A percentile compares a stretch with the other conserved stretches of the same genome.
These are phyloP conservation scores for Neurospora tetraspora DNA, from an alignment of 495 filamentous ascomycete genomes.

Conservation along the genomic window DNA sequence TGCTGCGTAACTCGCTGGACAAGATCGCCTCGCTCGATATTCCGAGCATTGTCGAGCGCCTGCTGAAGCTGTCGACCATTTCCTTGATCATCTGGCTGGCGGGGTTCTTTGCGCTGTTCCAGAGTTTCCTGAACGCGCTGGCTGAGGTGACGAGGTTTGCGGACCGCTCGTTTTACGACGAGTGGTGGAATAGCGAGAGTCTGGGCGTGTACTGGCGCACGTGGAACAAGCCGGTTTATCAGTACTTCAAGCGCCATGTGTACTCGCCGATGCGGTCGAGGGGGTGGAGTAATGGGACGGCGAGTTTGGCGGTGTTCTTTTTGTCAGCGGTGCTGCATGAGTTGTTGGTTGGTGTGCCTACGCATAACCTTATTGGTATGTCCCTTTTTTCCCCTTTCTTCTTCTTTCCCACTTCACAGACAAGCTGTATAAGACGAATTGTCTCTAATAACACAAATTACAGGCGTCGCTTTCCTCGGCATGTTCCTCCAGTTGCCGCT, in stretches of 20 bases:
- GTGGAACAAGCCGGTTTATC: constrained; percentile 95
- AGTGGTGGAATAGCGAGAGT: constrained; percentile 93
- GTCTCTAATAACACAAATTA: constrained; percentile 7
- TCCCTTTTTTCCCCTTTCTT: not conserved
- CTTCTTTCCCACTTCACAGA: not conserved
- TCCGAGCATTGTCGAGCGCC: constrained; percentile 71
- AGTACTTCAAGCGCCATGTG: constrained; percentile 90
- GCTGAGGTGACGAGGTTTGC: constrained; percentile 85
- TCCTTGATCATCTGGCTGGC: constrained; percentile 91
- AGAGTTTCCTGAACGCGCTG: constrained; percentile 77
- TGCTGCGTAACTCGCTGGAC: constrained; percentile 78
- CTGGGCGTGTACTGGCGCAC: constrained; percentile 86
- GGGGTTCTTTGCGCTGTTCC: constrained; percentile 94
- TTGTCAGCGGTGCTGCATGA: constrained; percentile 86
- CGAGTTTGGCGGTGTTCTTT: constrained; percentile 71
- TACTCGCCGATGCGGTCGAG: constrained; percentile 76
- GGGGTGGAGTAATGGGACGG: constrained; percentile 57
- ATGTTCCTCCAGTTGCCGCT: constrained; percentile 91
- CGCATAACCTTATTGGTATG: constrained; percentile 85
- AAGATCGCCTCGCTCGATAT: constrained; percentile 75
- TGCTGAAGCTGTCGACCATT: constrained; percentile 92
- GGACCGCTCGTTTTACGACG: constrained; percentile 88
- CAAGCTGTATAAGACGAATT: not conserved
- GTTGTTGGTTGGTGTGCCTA: constrained; percentile 85
- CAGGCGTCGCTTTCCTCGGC: constrained; percentile 81